phyloP scores from a whole-genome alignment of 2,329 filamentous ascomycete species.

The Fusarium nanum region DNA sequence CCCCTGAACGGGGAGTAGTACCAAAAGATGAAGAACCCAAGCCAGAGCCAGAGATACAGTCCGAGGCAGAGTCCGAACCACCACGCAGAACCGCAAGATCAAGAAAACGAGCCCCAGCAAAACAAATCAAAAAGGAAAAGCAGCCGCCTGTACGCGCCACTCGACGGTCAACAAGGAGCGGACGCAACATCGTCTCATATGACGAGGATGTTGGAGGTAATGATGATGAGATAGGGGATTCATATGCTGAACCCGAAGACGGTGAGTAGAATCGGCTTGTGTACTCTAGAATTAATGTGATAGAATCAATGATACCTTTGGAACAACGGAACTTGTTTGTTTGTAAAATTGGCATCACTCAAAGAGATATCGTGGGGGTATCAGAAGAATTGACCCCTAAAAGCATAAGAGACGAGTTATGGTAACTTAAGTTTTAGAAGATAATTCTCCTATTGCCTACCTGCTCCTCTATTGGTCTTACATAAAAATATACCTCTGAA shows the following conservation, averaged over 20 bases:
- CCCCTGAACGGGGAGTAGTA: background rate
- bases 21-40: background rate
- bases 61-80: slow-evolving; percentile 16
- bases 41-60: background rate
- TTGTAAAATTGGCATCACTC: background rate
- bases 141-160: slow-evolving; percentile 6
- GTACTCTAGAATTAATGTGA: slow-evolving; percentile 2
- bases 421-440: no score
- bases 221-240: slow-evolving; percentile 25
- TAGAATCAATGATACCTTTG: slow-evolving; percentile 3
- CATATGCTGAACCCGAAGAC: slow-evolving; percentile 17
- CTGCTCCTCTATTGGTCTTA: background rate
- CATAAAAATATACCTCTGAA: background rate
- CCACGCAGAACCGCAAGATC: slow-evolving; percentile 5
- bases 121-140: slow-evolving; percentile 2
- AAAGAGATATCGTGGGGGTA: background rate
- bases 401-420: background rate
- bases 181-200: slow-evolving; percentile 28
- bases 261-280: slow-evolving; percentile 1
- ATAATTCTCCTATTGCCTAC: no score
- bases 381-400: background rate
- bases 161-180: slow-evolving; percentile 37
- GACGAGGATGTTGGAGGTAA: slow-evolving; percentile 24
- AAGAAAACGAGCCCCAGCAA: slow-evolving; percentile 9
- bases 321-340: background rate